Evolutionary conservation across 2,329 filamentous ascomycete genomes (phyloP).

Genomic region (Talaromyces pinophilus): DNA sequence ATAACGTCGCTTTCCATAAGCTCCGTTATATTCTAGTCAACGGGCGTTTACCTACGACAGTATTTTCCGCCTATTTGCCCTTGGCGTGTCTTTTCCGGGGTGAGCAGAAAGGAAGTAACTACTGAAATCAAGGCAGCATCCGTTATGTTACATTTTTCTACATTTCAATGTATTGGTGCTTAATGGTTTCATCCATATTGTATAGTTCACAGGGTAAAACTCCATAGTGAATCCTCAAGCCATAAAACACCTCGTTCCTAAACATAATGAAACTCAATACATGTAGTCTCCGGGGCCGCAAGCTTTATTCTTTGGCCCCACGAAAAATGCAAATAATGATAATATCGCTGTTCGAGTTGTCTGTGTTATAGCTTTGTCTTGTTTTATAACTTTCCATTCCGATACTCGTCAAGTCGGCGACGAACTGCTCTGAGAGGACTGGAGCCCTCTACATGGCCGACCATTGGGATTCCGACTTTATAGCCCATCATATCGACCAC

Average conservation of each 20-base stretch:
- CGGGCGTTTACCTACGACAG: no score
- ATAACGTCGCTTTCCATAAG: no score
- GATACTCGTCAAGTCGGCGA: constrained; percentile 9
- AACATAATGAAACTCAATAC: background rate
- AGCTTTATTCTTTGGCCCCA: background rate
- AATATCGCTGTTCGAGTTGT: background rate
- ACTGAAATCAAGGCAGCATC: no score
- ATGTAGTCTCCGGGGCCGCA: background rate
- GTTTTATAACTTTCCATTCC: background rate
- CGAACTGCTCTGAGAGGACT: background rate
- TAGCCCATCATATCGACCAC: constrained; percentile 13
- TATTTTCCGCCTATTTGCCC: no score
- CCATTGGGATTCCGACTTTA: constrained; percentile 6
- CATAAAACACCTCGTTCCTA: background rate
- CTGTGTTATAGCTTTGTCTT: background rate
- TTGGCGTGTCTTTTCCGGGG: no score
- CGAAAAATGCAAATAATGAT: background rate
- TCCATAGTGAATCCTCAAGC: no score
- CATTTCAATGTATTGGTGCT: no score
- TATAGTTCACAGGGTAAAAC: background rate
- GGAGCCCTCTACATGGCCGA: constrained; percentile 7
- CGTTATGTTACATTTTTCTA: no score
- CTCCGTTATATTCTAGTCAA: no score
- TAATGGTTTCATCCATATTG: no score
- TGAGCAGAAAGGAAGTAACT: no score